A percentile compares a stretch with the other conserved stretches of the same genome.
phyloP scores from a whole-genome alignment of 306 rosid species.

The Senna siamea region DNA sequence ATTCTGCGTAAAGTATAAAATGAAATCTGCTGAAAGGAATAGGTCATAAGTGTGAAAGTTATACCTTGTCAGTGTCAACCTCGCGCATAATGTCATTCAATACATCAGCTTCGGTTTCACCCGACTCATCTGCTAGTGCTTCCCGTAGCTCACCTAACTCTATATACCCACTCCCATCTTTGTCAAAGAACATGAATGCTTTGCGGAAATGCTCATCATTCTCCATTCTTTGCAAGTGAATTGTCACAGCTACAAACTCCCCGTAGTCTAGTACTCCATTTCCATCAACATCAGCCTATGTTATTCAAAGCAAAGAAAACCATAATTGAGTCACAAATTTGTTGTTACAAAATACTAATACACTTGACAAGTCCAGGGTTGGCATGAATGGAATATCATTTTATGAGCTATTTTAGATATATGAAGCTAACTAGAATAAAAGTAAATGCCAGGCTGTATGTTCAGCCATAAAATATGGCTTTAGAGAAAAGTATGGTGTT shows the following conservation, averaged over 20 bases:
- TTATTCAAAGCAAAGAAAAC: slow-evolving; percentile 33
- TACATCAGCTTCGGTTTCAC: slow-evolving; percentile 74
- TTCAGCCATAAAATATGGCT: background rate
- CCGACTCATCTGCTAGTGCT: slow-evolving; percentile 76
- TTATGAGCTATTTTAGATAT: background rate
- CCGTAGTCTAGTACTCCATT: slow-evolving; percentile 97
- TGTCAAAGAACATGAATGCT: slow-evolving; percentile 90
- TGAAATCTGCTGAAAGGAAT: slow-evolving; percentile 10
- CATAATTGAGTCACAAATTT: slow-evolving; percentile 17
- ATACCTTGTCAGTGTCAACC: slow-evolving; percentile 97
- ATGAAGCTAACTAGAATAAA: slow-evolving; percentile 19
- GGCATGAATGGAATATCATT: slow-evolving; percentile 11
- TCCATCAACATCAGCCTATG: slow-evolving; percentile 97
- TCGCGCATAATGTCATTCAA: slow-evolving; percentile 91
- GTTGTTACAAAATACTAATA: slow-evolving; percentile 18
- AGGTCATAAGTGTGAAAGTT: slow-evolving; percentile 40
- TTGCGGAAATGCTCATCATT: slow-evolving; percentile 87
- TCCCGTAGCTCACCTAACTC: slow-evolving; percentile 79
- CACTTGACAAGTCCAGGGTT: slow-evolving; percentile 5
- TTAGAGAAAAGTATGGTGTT: slow-evolving; percentile 2
- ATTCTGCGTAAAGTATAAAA: slow-evolving; percentile 4
- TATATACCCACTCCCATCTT: slow-evolving; percentile 86
- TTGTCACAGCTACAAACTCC: slow-evolving; percentile 97
- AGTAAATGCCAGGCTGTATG: background rate
- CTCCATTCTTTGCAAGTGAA: slow-evolving; percentile 97